phyloP scores from a whole-genome alignment of 352 stramenopile species.

The Globisporangium sylvaticum region DNA sequence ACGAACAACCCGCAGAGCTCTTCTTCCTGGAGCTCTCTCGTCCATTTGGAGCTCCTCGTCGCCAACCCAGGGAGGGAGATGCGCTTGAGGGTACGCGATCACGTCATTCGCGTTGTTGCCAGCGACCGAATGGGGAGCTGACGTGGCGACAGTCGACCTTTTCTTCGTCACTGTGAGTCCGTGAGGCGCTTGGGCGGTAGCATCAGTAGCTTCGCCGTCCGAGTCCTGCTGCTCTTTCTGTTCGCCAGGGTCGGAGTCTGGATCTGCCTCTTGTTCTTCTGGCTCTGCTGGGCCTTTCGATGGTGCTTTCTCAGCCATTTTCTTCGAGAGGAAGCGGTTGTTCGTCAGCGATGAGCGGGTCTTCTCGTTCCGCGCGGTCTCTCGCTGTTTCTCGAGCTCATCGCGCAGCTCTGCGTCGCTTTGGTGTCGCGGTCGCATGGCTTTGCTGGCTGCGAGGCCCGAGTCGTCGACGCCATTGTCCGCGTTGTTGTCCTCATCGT shows the following conservation, averaged over 20 bases:
- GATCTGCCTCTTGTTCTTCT: not conserved
- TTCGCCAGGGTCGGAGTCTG: not conserved
- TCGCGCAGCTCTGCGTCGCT: slow-evolving; percentile 37
- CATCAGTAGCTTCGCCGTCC: not conserved
- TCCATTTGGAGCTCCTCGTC: slow-evolving; percentile 29
- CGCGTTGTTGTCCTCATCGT: not conserved
- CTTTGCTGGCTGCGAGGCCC: not conserved
- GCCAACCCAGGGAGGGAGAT: slow-evolving; percentile 18
- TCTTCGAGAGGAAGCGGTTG: slow-evolving; percentile 44
- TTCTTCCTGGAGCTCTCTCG: slow-evolving; percentile 35
- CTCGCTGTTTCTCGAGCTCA: slow-evolving; percentile 36
- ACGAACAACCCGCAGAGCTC: slow-evolving; percentile 46
- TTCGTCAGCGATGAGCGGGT: slow-evolving; percentile 25
- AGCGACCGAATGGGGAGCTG: not conserved
- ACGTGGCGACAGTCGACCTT: slow-evolving; percentile 15
- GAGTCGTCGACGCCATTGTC: not conserved
- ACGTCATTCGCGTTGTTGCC: not conserved
- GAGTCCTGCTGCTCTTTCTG: slow-evolving; percentile 3
- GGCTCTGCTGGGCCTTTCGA: not conserved
- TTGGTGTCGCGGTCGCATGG: slow-evolving; percentile 15
- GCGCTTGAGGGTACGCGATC: slow-evolving; percentile 15
- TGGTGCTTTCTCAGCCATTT: not conserved
- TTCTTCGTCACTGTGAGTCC: slow-evolving; percentile 13
- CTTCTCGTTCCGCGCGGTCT: slow-evolving; percentile 17
- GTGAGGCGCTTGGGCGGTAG: not conserved